Evolutionary conservation across 805 yeast species (phyloP).

Genomic region (Metschnikowia lochheadii): DNA sequence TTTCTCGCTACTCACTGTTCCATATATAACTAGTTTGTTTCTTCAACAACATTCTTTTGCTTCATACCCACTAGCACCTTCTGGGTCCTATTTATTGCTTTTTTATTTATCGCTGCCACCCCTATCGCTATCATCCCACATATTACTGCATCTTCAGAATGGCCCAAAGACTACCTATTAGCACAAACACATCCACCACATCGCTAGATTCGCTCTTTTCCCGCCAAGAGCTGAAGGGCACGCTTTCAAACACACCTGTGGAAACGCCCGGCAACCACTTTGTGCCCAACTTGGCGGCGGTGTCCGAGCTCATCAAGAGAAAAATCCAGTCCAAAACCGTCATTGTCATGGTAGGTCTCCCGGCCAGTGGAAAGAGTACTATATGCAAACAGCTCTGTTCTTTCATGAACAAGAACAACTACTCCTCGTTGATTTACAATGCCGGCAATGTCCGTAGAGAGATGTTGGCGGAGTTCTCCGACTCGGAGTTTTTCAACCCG

Average conservation of each 20-base stretch:
- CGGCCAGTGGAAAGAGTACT: constrained; percentile 41
- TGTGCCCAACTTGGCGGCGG: constrained; percentile 8
- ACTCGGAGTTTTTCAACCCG: constrained; percentile 38
- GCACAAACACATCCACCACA: constrained; percentile 19
- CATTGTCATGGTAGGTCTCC: constrained; percentile 38
- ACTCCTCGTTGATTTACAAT: constrained; percentile 29
- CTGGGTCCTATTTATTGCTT: too few species aligned
- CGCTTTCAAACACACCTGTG: constrained; percentile 19
- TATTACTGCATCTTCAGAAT: neutral
- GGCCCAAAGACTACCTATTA: constrained; percentile 9
- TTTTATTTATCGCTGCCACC: neutral
- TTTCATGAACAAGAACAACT: constrained; percentile 11
- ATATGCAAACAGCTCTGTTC: constrained; percentile 30
- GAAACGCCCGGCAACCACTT: constrained; percentile 7
- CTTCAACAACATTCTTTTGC: neutral
- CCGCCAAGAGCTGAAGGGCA: constrained; percentile 11
- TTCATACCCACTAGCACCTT: neutral
- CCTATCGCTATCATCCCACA: neutral
- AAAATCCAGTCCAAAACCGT: constrained; percentile 18
- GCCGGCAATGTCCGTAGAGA: constrained; percentile 51
- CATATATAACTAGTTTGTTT: neutral
- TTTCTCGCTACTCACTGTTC: neutral
- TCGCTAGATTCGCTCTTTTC: constrained; percentile 31
- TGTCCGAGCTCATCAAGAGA: constrained; percentile 13
- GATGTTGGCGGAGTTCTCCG: constrained; percentile 22